Evolutionary conservation across 2,329 filamentous ascomycete genomes (phyloP), one percentile per base, ranked within the genome.

Genomic region (Calonectria montana): DNA sequence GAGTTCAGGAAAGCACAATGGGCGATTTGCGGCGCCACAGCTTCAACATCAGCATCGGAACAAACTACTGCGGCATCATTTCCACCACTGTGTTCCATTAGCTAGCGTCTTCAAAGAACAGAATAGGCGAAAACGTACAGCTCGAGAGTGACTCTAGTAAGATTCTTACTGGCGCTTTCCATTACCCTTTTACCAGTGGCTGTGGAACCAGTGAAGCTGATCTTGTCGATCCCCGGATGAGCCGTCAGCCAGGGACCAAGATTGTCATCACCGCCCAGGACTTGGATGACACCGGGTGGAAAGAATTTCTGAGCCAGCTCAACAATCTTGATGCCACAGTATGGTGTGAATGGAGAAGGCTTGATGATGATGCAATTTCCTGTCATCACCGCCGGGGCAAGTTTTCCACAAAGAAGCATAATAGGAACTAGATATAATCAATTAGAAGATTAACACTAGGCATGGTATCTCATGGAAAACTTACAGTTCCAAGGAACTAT

Each of bases 81-180:
- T 37, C 67, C 70, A 23, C 70, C 63, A 73, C 70, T 72, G 1
- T 2, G 2, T 13, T 8, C 21, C 15, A 25, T 72, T 21, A 72
- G 55, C 4, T 7, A n/a, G 13, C 9, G 5, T 4, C 3, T 41
- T 21, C 6, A 3, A 27, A 1, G 6, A 2, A 25, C n/a, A 47
- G n/a, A 12, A 47, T n/a, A 21, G 2, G n/a, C 13, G 0, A 16
- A 15, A 2, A 31, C 70, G 21, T 47, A 70, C 70, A 91, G 84
- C 80, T 92, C 90, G 21, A 92, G 85, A 2, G 88, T 90, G 31
- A 91, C 85, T 48, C 90, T 85, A 84, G 92, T 92, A 65, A 92
- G 81, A 0, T 88, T 90, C 78, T 86, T 85, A 27, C 87, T 83
- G 69, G 85, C 86, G 23, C 84, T 86, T 70, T 85, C 85, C 87